These are phyloP conservation scores for Colletotrichum tofieldiae DNA, from an alignment of 2,329 filamentous ascomycete genomes.

Conservation along the genomic window DNA sequence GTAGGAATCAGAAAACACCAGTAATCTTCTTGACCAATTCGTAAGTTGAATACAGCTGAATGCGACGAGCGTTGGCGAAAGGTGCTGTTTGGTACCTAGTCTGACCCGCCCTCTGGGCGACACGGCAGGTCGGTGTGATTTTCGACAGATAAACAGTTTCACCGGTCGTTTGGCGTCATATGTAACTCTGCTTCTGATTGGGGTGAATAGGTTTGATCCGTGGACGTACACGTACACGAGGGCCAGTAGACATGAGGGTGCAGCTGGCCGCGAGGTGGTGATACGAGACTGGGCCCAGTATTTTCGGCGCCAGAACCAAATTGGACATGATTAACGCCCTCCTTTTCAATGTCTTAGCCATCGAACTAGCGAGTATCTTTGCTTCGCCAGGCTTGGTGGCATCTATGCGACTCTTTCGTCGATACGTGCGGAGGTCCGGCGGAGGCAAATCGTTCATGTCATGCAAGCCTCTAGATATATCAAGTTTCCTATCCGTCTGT, in stretches of 20 bases:
- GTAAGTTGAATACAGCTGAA: neutral
- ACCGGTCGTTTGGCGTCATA: neutral
- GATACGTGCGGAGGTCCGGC: neutral
- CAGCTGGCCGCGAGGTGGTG: neutral
- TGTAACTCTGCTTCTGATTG: neutral
- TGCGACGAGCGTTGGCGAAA: neutral
- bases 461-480: neutral
- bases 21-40: too few relatives aligned
- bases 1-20: neutral
- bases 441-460: neutral
- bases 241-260: neutral
- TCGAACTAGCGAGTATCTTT: neutral
- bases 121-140: neutral
- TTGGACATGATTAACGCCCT: neutral
- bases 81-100: neutral
- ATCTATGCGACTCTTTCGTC: too few relatives aligned
- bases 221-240: too few relatives aligned
- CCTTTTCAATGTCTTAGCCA: neutral
- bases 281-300: neutral
- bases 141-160: neutral
- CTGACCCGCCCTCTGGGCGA: neutral
- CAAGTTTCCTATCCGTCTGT: neutral
- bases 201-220: neutral
- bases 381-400: neutral
- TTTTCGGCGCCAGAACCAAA: neutral